phyloP scores from a whole-genome alignment of 176 grass and related monocot genomes.

The Bromus sterilis region DNA sequence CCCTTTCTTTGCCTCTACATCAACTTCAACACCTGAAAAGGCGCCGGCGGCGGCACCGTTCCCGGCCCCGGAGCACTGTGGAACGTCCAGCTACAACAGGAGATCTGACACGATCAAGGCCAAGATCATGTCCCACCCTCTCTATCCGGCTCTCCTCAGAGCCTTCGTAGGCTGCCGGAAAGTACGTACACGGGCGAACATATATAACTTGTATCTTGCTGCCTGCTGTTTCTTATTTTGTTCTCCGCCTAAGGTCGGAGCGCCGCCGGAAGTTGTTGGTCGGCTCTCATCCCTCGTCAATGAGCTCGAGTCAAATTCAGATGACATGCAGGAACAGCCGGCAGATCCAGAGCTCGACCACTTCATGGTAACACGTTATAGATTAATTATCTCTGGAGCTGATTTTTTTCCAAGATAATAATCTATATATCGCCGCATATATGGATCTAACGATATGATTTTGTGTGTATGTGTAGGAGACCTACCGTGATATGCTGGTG shows the following conservation, averaged over 20 bases:
- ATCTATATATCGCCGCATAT: not conserved
- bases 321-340: not conserved
- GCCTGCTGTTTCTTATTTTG: not conserved
- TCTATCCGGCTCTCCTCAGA: constrained; percentile 60
- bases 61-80: not conserved
- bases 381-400: not conserved
- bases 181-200: not conserved
- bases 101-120: constrained; percentile 47
- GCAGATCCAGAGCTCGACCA: constrained; percentile 74
- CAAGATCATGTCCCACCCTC: constrained; percentile 70
- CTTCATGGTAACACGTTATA: constrained; percentile 54
- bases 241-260: constrained; percentile 45
- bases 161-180: constrained; percentile 76
- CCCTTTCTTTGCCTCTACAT: constrained; percentile 4
- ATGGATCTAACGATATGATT: not conserved
- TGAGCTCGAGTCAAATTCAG: constrained; percentile 34
- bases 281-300: constrained; percentile 45
- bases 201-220: not conserved
- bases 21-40: not conserved
- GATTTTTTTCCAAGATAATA: too few species aligned
- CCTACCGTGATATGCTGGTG: constrained; percentile 52
- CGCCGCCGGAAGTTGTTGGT: constrained; percentile 52
- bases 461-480: constrained; percentile 38
- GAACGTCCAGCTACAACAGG: not conserved
- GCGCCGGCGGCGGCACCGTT: not conserved